Percentiles rank a stretch among this genome's conserved stretches.
Evolutionary conservation across 176 grass and related monocot species (phyloP).

Genomic region (Rhynchospora pubera): DNA sequence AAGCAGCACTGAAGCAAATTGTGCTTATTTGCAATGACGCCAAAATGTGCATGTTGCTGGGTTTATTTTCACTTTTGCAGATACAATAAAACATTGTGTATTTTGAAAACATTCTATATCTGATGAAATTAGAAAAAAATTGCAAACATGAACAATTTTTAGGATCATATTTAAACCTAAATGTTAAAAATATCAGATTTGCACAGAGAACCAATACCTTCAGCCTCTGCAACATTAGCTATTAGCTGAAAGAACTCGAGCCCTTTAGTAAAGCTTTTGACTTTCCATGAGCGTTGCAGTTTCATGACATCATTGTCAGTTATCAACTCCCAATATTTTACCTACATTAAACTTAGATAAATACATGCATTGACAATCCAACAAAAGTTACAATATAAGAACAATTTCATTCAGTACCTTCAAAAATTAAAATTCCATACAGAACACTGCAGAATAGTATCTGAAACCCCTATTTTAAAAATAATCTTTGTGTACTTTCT

Average conservation of each 20-base stretch:
- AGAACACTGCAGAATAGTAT: neutral
- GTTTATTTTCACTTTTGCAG: neutral
- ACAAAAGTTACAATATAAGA: neutral
- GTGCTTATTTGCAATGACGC: neutral
- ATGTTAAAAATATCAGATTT: neutral
- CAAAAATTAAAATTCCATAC: neutral
- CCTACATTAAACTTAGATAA: conserved; percentile 39
- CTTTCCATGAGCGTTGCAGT: conserved; percentile 68
- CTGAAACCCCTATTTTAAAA: neutral
- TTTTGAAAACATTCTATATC: neutral
- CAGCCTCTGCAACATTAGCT: conserved; percentile 63
- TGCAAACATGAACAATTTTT: too few relatives aligned
- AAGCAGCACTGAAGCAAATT: neutral
- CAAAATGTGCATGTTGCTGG: neutral
- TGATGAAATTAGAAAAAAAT: too few relatives aligned
- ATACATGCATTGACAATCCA: neutral
- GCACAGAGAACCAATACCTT: conserved; percentile 39
- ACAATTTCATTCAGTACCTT: neutral
- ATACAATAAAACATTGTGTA: neutral
- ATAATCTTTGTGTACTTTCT: neutral
- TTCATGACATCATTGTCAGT: conserved; percentile 51
- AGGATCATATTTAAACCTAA: neutral
- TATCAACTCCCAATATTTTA: conserved; percentile 53
- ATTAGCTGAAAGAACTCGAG: conserved; percentile 88
- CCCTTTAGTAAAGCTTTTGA: conserved; percentile 81